Evolutionary conservation across 139 green algal species (phyloP).

Genomic region (Tetradesmus obliquus): DNA sequence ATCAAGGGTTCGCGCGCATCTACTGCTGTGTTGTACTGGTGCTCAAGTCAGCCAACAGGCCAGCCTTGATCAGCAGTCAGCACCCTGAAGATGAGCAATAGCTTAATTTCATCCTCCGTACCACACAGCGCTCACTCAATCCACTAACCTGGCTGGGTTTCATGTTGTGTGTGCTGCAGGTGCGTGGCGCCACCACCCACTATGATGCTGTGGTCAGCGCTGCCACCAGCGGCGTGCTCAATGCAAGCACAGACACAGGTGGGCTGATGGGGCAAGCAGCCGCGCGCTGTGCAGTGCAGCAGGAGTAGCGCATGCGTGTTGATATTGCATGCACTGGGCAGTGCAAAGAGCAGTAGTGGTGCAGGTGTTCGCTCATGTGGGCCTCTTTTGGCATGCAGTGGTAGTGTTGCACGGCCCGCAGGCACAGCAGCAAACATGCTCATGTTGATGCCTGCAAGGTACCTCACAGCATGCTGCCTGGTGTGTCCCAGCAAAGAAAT

Average conservation of each 20-base stretch:
- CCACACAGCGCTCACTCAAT: too few species aligned
- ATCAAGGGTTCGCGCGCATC: too few species aligned
- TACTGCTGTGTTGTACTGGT: too few species aligned
- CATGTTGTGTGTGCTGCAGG: slow-evolving; percentile 56
- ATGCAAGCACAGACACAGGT: slow-evolving; percentile 73
- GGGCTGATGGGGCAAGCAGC: slow-evolving; percentile 39
- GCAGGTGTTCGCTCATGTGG: not conserved
- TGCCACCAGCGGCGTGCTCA: slow-evolving; percentile 84
- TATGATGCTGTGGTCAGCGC: slow-evolving; percentile 95
- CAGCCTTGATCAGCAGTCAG: too few species aligned
- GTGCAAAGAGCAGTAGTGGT: not conserved
- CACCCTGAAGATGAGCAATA: too few species aligned
- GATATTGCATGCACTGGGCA: not conserved
- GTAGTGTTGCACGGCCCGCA: not conserved
- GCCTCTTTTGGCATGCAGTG: not conserved
- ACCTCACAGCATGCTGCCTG: not conserved
- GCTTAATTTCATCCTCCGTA: too few species aligned
- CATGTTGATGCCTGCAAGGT: not conserved
- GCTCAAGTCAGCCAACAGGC: too few species aligned
- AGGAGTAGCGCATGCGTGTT: too few species aligned
- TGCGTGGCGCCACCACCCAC: slow-evolving; percentile 94
- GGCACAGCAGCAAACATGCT: not conserved
- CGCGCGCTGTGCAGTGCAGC: slow-evolving; percentile 50
- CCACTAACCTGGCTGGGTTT: too few species aligned
- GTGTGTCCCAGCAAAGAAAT: too few species aligned